Percentiles rank a stretch among this genome's conserved stretches.
Evolutionary conservation across 73 alveolate genomes (phyloP).

Genomic region (Stentor coeruleus): DNA sequence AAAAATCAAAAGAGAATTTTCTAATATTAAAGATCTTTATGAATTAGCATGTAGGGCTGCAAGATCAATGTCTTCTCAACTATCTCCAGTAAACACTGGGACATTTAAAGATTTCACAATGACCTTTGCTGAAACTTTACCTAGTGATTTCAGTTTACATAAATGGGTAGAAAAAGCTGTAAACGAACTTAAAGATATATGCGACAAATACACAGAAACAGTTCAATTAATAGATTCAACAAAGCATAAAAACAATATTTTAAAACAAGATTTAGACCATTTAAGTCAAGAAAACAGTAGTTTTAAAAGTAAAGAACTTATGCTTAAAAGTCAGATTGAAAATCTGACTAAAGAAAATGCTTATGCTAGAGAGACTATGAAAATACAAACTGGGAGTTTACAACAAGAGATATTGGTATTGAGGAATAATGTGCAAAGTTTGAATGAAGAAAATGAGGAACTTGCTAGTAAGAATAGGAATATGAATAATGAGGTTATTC

Average conservation of each 20-base stretch:
- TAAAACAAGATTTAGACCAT: background rate
- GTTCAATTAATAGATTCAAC: background rate
- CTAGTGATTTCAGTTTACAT: background rate
- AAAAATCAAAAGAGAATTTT: slow-evolving; percentile 11
- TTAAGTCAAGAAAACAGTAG: background rate
- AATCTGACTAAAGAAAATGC: background rate
- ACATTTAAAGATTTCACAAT: background rate
- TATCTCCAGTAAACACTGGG: background rate
- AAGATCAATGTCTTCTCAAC: background rate
- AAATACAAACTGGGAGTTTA: background rate
- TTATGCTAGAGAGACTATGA: background rate
- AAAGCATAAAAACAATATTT: background rate
- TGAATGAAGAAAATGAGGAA: background rate
- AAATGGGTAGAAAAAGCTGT: background rate
- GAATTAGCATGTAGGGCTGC: background rate
- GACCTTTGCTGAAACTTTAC: background rate
- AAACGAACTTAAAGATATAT: background rate
- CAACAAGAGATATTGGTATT: background rate
- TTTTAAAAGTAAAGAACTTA: background rate
- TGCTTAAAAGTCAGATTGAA: background rate
- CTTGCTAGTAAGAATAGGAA: background rate
- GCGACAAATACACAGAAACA: background rate
- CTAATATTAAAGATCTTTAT: background rate
- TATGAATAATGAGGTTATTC: background rate
- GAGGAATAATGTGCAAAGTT: background rate